Evolutionary conservation across 2,329 filamentous ascomycete species (phyloP).

Genomic region (Xylariales sp.): DNA sequence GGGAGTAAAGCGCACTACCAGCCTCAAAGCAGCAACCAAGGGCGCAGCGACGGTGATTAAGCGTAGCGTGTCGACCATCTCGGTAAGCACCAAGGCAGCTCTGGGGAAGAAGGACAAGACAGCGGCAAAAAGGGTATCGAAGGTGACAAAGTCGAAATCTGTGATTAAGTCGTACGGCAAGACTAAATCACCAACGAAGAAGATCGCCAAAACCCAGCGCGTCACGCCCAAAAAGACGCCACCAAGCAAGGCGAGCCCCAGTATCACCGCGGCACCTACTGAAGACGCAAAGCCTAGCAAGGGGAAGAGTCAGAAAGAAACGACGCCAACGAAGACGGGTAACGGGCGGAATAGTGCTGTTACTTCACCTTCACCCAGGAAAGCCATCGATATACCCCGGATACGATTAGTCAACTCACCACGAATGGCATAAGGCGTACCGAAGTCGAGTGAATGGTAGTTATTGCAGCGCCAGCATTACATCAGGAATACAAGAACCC

Average conservation of each 20-base stretch:
- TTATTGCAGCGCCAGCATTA: neutral
- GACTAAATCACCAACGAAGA: slow-evolving; percentile 39
- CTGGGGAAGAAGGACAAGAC: slow-evolving; percentile 42
- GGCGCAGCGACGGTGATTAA: slow-evolving; percentile 53
- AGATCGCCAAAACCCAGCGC: slow-evolving; percentile 12
- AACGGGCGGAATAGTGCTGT: slow-evolving; percentile 31
- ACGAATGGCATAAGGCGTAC: slow-evolving; percentile 47
- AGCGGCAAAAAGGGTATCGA: slow-evolving; percentile 40
- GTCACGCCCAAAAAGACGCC: slow-evolving; percentile 38
- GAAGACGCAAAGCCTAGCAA: slow-evolving; percentile 34
- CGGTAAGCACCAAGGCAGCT: slow-evolving; percentile 52
- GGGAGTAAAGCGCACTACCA: slow-evolving; percentile 45
- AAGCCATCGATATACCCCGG: slow-evolving; percentile 46
- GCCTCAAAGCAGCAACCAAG: slow-evolving; percentile 52
- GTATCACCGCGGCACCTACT: slow-evolving; percentile 42
- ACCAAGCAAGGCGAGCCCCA: slow-evolving; percentile 41
- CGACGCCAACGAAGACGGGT: slow-evolving; percentile 25
- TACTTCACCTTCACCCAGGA: slow-evolving; percentile 39
- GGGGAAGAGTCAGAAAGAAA: slow-evolving; percentile 24
- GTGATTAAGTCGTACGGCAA: slow-evolving; percentile 49
- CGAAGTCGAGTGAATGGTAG: neutral
- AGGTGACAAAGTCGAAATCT: slow-evolving; percentile 47
- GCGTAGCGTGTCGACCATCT: slow-evolving; percentile 55
- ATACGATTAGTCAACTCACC: slow-evolving; percentile 51
- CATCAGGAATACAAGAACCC: neutral